Conservation (phyloP, 73 alveolate genomes). For the Paramecium octaurelia region DNA sequence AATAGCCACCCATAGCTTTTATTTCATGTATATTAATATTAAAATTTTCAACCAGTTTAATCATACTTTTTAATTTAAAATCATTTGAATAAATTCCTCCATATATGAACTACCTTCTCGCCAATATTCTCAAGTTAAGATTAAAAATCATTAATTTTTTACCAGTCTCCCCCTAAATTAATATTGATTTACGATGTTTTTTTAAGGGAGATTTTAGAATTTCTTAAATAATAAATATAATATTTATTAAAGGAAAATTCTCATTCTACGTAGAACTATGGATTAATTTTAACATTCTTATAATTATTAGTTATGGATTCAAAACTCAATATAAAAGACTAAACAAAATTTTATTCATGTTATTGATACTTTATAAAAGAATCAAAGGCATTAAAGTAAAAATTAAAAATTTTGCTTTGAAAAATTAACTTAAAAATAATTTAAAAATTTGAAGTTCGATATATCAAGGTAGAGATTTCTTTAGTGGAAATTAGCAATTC, state of each 20-base stretch:
- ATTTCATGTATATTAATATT: not conserved
- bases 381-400: too few species aligned
- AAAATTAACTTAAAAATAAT: too few species aligned
- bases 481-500: too few species aligned
- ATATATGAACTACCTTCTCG: not conserved
- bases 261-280: not conserved
- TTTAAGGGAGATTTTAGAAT: not conserved
- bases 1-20: slow-evolving; percentile 23
- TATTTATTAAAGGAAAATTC: not conserved
- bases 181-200: not conserved
- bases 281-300: too few species aligned
- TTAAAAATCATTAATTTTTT: not conserved
- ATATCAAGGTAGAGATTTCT: too few species aligned
- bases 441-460: too few species aligned
- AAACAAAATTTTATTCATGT: too few species aligned
- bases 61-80: not conserved
- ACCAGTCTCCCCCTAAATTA: not conserved
- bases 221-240: not conserved
- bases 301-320: too few species aligned
- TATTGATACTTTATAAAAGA: too few species aligned
- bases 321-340: too few species aligned
- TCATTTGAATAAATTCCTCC: not conserved
- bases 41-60: slow-evolving; percentile 2
- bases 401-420: too few species aligned
- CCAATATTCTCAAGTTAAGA: not conserved